Conservation (phyloP, 1,139 yeast genomes). For the Lodderomyces metapsilosis region DNA sequence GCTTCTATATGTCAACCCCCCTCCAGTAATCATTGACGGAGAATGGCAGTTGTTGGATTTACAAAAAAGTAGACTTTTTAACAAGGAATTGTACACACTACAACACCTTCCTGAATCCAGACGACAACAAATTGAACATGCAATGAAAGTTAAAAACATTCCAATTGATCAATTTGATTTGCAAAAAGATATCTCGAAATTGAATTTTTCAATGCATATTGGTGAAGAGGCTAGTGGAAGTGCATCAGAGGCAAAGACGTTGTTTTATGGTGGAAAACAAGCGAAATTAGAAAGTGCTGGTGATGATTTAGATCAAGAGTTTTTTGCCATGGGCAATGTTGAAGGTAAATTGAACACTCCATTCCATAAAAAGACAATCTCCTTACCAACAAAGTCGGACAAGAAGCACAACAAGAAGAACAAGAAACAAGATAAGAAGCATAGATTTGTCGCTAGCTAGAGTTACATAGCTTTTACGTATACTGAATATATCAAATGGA, state of each 20-base stretch:
- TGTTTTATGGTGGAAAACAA: slow-evolving; percentile 74
- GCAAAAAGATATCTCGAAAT: slow-evolving; percentile 63
- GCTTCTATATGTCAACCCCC: slow-evolving; percentile 81
- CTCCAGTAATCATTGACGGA: slow-evolving; percentile 56
- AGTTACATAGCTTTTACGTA: neutral
- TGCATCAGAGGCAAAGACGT: slow-evolving; percentile 39
- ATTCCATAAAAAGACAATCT: slow-evolving; percentile 56
- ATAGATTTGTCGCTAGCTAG: slow-evolving; percentile 41
- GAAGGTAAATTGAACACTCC: slow-evolving; percentile 68
- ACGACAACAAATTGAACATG: slow-evolving; percentile 64
- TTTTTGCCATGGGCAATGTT: slow-evolving; percentile 66
- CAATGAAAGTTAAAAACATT: slow-evolving; percentile 56
- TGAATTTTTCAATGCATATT: slow-evolving; percentile 79
- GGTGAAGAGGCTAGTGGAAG: slow-evolving; percentile 20
- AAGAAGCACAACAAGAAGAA: slow-evolving; percentile 83
- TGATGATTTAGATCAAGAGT: slow-evolving; percentile 79
- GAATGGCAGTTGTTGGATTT: slow-evolving; percentile 37
- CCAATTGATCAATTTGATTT: slow-evolving; percentile 56
- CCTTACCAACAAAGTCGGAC: slow-evolving; percentile 23
- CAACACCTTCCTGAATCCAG: slow-evolving; percentile 68
- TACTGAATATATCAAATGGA: too few species aligned
- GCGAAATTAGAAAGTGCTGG: slow-evolving; percentile 77
- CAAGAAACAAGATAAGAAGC: slow-evolving; percentile 59
- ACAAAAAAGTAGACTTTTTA: slow-evolving; percentile 61
- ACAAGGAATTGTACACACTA: slow-evolving; percentile 67